Percentiles rank a stretch among this genome's conserved stretches.
phyloP scores from a whole-genome alignment of 306 rosid species.

The Sphenostylis stenocarpa region DNA sequence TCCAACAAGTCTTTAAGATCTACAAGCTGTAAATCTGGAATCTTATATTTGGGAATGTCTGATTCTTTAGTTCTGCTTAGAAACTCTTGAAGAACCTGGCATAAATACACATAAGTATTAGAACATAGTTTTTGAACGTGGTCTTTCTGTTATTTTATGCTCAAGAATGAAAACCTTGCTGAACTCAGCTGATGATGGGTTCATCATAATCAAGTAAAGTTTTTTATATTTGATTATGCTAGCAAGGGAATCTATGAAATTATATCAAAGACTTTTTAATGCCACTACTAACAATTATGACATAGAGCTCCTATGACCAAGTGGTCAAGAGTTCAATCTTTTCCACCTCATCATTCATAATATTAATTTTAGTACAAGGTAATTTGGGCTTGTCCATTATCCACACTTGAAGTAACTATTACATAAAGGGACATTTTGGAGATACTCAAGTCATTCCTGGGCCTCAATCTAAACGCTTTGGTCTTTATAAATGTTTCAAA shows the following conservation, averaged over 20 bases:
- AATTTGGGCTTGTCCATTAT: background rate
- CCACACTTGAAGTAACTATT: background rate
- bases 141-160: background rate
- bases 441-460: background rate
- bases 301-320: background rate
- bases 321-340: background rate
- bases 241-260: conserved; percentile 1
- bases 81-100: conserved; percentile 92
- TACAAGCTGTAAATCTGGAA: conserved; percentile 70
- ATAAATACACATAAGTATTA: conserved; percentile 30
- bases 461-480: background rate
- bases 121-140: conserved; percentile 9
- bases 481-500: background rate
- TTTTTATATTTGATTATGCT: background rate
- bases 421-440: background rate
- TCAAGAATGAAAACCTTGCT: conserved; percentile 7
- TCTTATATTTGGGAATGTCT: conserved; percentile 51
- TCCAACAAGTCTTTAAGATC: conserved; percentile 70
- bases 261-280: conserved; percentile 13
- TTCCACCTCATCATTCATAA: background rate
- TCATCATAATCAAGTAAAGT: background rate
- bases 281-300: background rate
- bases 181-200: conserved; percentile 5
- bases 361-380: background rate
- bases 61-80: conserved; percentile 73